Evolutionary conservation across 192 early-diverging fungal genomes (phyloP).

Genomic region (Fimicolochytrium jonesii): DNA sequence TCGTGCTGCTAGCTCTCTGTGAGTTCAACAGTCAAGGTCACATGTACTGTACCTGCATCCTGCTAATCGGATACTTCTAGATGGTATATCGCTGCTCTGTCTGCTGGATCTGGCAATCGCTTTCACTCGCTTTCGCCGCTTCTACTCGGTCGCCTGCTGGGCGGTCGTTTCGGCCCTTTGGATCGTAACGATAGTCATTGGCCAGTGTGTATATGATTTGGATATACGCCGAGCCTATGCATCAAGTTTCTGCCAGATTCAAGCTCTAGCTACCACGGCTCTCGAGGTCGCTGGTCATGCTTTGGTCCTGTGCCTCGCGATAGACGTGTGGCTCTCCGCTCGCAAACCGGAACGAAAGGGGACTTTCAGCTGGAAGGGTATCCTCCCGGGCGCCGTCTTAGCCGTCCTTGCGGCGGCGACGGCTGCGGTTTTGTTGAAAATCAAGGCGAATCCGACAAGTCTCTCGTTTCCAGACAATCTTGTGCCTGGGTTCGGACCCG

Average conservation of each 20-base stretch:
- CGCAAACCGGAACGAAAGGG: background rate
- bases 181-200: background rate
- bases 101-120: conserved; percentile 6
- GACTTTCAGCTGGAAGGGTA: conserved; percentile 16
- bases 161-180: conserved; percentile 7
- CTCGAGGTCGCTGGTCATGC: background rate
- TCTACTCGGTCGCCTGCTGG: conserved; percentile 17
- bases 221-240: conserved; percentile 12
- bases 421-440: background rate
- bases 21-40: background rate
- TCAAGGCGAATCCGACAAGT: conserved; percentile 15
- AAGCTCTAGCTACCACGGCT: conserved; percentile 6
- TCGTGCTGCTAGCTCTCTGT: conserved; percentile 10
- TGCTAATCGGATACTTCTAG: background rate
- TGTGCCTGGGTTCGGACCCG: conserved; percentile 13
- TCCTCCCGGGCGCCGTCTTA: too few relatives aligned
- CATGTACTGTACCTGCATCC: background rate
- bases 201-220: background rate
- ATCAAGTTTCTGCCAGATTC: conserved; percentile 7
- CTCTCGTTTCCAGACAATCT: conserved; percentile 6
- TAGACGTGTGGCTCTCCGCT: conserved; percentile 18
- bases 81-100: conserved; percentile 7
- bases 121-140: conserved; percentile 15
- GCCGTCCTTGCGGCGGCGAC: conserved; percentile 2
- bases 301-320: conserved; percentile 14